These are phyloP conservation scores for Hericium alpestre DNA, from an alignment of 768 basidiomycete species.

Conservation along the genomic window DNA sequence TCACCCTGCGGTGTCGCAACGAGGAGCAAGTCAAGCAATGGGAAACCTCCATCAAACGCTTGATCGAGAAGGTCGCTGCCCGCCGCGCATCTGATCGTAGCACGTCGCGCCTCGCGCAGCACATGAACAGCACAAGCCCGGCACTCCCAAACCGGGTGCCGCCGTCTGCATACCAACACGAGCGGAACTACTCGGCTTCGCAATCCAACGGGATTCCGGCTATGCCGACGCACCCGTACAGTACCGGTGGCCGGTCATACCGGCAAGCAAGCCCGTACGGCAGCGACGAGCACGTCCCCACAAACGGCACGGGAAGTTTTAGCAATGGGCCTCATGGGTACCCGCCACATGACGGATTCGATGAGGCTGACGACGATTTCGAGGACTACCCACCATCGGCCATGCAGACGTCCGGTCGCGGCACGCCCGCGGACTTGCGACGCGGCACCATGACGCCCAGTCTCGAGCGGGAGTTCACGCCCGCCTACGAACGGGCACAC, in stretches of 20 bases:
- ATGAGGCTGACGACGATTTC: constrained; percentile 55
- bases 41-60: constrained; percentile 80
- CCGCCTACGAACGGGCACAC: constrained; percentile 8
- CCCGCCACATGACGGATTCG: constrained; percentile 59
- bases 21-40: constrained; percentile 91
- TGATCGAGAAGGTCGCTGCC: constrained; percentile 69
- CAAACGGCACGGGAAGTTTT: constrained; percentile 21
- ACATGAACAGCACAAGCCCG: constrained; percentile 38
- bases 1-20: constrained; percentile 84
- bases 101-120: constrained; percentile 37
- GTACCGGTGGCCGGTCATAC: constrained; percentile 8
- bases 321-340: constrained; percentile 42
- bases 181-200: background rate
- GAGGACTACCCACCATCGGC: constrained; percentile 56
- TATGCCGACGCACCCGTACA: constrained; percentile 17
- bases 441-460: constrained; percentile 21
- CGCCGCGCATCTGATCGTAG: constrained; percentile 60
- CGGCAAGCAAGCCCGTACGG: constrained; percentile 9
- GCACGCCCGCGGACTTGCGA: constrained; percentile 58
- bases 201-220: constrained; percentile 6
- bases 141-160: constrained; percentile 6
- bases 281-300: constrained; percentile 6
- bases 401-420: constrained; percentile 50
- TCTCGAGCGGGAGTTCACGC: constrained; percentile 5
- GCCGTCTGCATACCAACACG: background rate